A percentile compares a stretch with the other conserved stretches of the same genome.
Conservation (phyloP, 163 green algal genomes). For the Prototheca stagnorum region DNA sequence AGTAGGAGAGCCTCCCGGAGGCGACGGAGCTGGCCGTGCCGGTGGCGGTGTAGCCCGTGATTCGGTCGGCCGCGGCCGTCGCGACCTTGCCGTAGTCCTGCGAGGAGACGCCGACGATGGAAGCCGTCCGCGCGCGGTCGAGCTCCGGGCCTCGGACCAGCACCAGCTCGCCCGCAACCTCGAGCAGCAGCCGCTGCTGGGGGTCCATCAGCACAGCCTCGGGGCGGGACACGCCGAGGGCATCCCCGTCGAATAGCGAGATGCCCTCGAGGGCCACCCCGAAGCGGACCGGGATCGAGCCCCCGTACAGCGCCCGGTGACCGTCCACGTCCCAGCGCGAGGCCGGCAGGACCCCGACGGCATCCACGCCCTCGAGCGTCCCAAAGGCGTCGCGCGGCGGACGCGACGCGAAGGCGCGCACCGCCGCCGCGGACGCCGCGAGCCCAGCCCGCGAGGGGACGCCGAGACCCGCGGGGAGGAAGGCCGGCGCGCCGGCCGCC, state of each 20-base stretch:
- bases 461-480: too few relatives aligned
- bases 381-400: slow-evolving; percentile 5
- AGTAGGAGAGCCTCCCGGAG: slow-evolving; percentile 53
- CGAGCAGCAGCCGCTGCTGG: slow-evolving; percentile 63
- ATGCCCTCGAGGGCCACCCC: slow-evolving; percentile 22
- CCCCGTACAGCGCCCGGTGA: slow-evolving; percentile 6
- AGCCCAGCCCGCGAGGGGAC: too few relatives aligned
- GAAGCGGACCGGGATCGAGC: slow-evolving; percentile 6
- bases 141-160: not conserved
- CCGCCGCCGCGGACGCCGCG: not conserved
- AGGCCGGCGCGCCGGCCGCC: too few relatives aligned
- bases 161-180: slow-evolving; percentile 22
- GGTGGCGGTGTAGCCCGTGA: slow-evolving; percentile 35
- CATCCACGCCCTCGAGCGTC: slow-evolving; percentile 8
- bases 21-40: slow-evolving; percentile 33
- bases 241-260: slow-evolving; percentile 23
- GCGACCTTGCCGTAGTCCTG: slow-evolving; percentile 9
- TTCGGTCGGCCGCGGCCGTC: slow-evolving; percentile 3
- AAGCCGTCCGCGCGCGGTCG: slow-evolving; percentile 2
- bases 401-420: not conserved
- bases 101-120: slow-evolving; percentile 17
- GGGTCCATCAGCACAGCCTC: slow-evolving; percentile 37
- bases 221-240: slow-evolving; percentile 17
- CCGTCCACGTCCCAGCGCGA: slow-evolving; percentile 25
- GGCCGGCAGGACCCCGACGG: slow-evolving; percentile 6